Evolutionary conservation across 257 asterid genomes (phyloP).

Genomic region (Forsythia suspensa): DNA sequence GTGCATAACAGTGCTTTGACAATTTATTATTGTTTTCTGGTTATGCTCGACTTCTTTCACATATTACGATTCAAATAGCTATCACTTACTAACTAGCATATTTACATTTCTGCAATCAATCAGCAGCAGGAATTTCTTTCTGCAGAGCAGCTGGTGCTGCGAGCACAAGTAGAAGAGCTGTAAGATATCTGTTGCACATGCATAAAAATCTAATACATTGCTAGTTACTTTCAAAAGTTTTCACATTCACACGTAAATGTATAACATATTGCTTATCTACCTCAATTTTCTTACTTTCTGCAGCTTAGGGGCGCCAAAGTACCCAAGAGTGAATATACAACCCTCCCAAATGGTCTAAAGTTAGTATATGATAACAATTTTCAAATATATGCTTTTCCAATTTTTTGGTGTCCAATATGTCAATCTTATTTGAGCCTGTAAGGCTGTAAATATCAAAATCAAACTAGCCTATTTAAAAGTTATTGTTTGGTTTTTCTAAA

Average conservation of each 20-base stretch:
- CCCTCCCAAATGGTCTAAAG: slow-evolving; percentile 92
- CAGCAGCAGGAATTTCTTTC: slow-evolving; percentile 70
- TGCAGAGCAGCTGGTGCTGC: slow-evolving; percentile 71
- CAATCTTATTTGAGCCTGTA: neutral
- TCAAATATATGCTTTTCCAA: neutral
- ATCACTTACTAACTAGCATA: slow-evolving; percentile 15
- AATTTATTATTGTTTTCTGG: neutral
- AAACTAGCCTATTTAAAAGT: neutral
- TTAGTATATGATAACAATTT: slow-evolving; percentile 38
- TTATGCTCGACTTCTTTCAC: neutral
- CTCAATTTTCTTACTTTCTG: slow-evolving; percentile 34
- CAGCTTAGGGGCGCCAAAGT: slow-evolving; percentile 91
- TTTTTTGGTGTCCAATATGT: neutral
- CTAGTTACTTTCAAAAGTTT: neutral
- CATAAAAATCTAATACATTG: neutral
- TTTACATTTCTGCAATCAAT: slow-evolving; percentile 27
- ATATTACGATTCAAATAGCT: neutral
- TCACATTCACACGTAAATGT: neutral
- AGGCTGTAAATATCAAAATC: neutral
- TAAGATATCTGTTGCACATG: slow-evolving; percentile 35
- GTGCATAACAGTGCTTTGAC: too few relatives aligned
- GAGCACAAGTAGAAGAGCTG: slow-evolving; percentile 98
- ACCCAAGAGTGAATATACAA: slow-evolving; percentile 81
- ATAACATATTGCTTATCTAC: slow-evolving; percentile 1
- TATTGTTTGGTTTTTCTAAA: neutral